Percentiles rank a stretch among this genome's conserved stretches.
Conservation (phyloP, 306 rosid genomes). For the Vigna reflexopilosa region DNA sequence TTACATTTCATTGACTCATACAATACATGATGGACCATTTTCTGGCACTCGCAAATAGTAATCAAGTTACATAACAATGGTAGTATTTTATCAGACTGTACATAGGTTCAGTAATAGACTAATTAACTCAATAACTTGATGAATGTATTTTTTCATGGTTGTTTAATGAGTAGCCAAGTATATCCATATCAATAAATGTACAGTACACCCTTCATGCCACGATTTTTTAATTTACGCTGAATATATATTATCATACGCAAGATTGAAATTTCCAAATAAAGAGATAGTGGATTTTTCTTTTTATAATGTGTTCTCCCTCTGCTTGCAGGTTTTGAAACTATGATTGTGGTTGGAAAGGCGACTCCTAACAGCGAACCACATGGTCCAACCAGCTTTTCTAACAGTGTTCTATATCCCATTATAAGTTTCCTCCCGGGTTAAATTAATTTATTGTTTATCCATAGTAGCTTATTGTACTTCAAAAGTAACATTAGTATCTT, state of each 20-base stretch:
- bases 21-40: neutral
- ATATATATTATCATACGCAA: neutral
- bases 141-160: neutral
- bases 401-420: neutral
- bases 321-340: neutral
- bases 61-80: conserved; percentile 27
- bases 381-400: neutral
- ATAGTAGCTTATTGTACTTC: neutral
- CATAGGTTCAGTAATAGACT: neutral
- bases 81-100: neutral
- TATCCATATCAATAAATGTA: neutral
- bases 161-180: neutral
- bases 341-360: neutral
- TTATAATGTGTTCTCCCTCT: neutral
- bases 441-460: neutral
- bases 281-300: neutral
- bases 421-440: neutral
- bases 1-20: neutral
- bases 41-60: neutral
- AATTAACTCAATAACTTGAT: neutral
- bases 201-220: neutral
- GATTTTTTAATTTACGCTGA: neutral
- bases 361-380: neutral
- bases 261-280: neutral
- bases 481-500: neutral